phyloP scores from a whole-genome alignment of 225 moss, liverwort and hornwort species.

The Physcomitrium patens region DNA sequence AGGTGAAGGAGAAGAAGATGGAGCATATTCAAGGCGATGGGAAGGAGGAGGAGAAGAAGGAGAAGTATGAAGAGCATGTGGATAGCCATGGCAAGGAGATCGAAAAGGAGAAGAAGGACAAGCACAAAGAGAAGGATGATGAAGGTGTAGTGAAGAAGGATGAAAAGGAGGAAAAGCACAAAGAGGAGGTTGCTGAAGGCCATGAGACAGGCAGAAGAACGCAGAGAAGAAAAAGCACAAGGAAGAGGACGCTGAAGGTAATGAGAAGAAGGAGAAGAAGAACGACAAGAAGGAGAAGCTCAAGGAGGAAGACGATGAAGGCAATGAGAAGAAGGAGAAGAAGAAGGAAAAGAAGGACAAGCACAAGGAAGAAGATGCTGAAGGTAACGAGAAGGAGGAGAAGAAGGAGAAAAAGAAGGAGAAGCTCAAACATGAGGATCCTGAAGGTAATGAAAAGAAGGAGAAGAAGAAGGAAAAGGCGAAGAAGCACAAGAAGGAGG shows the following conservation, averaged over 20 bases:
- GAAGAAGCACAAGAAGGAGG: conserved; percentile 7
- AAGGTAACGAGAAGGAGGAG: background rate
- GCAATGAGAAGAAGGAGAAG: background rate
- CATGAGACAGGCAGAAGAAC: background rate
- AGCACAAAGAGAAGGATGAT: background rate
- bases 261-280: background rate
- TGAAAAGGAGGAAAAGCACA: background rate
- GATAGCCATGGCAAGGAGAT: conserved; percentile 1
- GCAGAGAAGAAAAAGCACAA: background rate
- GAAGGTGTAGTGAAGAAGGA: background rate
- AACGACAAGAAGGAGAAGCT: background rate
- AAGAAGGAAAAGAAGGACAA: conserved; percentile 12
- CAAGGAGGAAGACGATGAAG: conserved; percentile 4
- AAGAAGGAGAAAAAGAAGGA: conserved; percentile 18
- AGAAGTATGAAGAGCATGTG: background rate
- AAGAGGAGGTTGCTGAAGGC: background rate
- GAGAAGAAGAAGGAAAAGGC: background rate
- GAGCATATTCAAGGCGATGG: background rate
- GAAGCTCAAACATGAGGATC: background rate
- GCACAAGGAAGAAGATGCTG: conserved; percentile 5
- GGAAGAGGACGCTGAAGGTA: background rate
- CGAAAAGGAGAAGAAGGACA: conserved; percentile 18
- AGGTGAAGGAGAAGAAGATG: conserved; percentile 20
- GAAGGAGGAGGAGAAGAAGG: conserved; percentile 1
- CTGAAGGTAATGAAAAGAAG: conserved; percentile 8